Evolutionary conservation across 345 rosid genomes (phyloP).

Genomic region (Linum usitatissimum): DNA sequence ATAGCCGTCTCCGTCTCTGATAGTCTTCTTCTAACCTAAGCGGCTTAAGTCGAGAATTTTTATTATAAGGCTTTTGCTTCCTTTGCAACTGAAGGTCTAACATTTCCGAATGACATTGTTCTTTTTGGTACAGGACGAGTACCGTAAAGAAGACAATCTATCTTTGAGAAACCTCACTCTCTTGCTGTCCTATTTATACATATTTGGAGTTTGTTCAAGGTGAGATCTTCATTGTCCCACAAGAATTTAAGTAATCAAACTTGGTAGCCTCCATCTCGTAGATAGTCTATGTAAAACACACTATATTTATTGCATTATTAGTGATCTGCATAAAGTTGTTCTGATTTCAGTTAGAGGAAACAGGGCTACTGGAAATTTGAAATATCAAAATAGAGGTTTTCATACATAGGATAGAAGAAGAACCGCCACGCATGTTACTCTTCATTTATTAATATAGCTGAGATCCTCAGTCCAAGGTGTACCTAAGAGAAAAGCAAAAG

Average conservation of each 20-base stretch:
- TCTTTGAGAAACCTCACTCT: slow-evolving; percentile 77
- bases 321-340: no score
- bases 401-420: no score
- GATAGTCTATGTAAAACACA: no score
- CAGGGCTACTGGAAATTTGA: no score
- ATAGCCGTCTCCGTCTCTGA: not conserved
- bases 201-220: slow-evolving; percentile 88
- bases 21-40: not conserved
- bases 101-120: slow-evolving; percentile 5
- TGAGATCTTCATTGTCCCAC: slow-evolving; percentile 19
- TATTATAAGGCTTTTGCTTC: not conserved
- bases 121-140: slow-evolving; percentile 52
- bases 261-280: not conserved
- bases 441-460: not conserved
- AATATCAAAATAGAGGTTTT: no score
- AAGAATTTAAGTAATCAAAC: not conserved
- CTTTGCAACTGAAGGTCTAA: not conserved
- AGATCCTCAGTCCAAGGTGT: not conserved
- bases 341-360: no score
- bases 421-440: not conserved
- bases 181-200: slow-evolving; percentile 58
- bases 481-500: not conserved
- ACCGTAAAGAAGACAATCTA: slow-evolving; percentile 61
- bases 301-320: no score
- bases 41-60: not conserved